Evolutionary conservation across 2,329 filamentous ascomycete genomes (phyloP), one percentile per base, ranked within the genome.

Genomic region (Paracoccidioides lutzii): DNA sequence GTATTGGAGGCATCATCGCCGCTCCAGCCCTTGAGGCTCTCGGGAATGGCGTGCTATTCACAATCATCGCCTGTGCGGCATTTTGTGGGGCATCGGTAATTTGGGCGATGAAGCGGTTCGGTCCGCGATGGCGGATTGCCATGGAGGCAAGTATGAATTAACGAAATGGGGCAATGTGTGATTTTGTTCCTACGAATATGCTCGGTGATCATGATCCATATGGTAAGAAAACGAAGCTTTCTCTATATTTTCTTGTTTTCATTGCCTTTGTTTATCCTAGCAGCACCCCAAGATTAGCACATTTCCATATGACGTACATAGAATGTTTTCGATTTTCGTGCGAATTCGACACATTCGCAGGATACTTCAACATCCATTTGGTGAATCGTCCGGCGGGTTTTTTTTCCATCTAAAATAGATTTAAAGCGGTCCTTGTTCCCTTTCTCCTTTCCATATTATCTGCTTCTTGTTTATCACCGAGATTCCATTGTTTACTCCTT

Each of bases 11-110:
- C 45, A 69, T 90, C 37, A 79, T 90, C 15, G 81, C 84, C 0
- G 79, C 84, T 58, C 87, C 88, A 0, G 76, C 88, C 55, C 85
- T 91, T 54, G 66, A 77, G 15, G 84, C 76, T 2, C 84, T 90
- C 58, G 85, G 87, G 2, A 81, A 84, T 59, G 88, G 87, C 0
- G 90, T 85, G 85, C 70, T 90, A 0, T 87, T 88, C 60, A 90
- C 86, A 0, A 78, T 79, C 15, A 60, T 80, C 7, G 74, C 79
- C 62, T 63, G 78, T 43, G 70, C 84, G 53, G 75, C 78, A 30
- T 75, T 86, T 64, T 64, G 80, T 0, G 79, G 77, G 59, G 80
- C 82, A 5, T 78, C 78, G 48, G 64, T 81, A 14, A 79, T 90
- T 28, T 82, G 78, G 70, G 68, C 79, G 0, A 77, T 90, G 71